Conservation (phyloP, 139 green algal species). For the Trebouxia sp. region DNA sequence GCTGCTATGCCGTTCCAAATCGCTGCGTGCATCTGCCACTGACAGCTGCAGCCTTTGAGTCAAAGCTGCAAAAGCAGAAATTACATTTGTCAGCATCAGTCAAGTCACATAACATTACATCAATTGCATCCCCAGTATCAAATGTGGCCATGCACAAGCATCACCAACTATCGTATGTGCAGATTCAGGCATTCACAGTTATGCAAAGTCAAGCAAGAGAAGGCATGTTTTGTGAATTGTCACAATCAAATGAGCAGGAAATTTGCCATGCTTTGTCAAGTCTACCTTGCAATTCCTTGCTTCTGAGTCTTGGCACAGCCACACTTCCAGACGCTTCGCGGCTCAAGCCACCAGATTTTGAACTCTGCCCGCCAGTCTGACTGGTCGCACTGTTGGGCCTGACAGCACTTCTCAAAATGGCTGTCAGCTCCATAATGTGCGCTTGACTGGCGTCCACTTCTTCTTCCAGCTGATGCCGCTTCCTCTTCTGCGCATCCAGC, state of each 20-base stretch:
- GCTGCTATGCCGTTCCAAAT: slow-evolving; percentile 14
- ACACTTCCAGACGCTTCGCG: background rate
- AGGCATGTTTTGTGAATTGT: too few species aligned
- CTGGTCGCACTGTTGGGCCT: background rate
- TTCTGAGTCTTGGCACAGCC: background rate
- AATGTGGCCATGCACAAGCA: too few species aligned
- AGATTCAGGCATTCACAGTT: too few species aligned
- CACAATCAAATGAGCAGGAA: background rate
- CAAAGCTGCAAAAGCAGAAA: background rate
- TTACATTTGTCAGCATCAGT: background rate
- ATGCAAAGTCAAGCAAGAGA: too few species aligned
- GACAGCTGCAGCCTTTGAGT: slow-evolving; percentile 12
- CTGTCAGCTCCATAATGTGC: slow-evolving; percentile 7
- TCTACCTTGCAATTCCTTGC: slow-evolving; percentile 19
- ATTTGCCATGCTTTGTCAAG: background rate
- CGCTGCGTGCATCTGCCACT: slow-evolving; percentile 13
- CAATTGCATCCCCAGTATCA: too few species aligned
- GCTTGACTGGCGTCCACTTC: slow-evolving; percentile 11
- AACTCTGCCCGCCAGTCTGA: background rate
- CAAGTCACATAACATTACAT: too few species aligned
- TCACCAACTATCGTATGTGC: too few species aligned
- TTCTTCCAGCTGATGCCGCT: slow-evolving; percentile 14
- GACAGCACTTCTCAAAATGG: slow-evolving; percentile 13
- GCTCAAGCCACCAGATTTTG: background rate
- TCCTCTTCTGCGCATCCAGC: slow-evolving; percentile 26